These are phyloP conservation scores for Trapa incisa DNA, from an alignment of 345 rosid species.

Conservation along the genomic window DNA sequence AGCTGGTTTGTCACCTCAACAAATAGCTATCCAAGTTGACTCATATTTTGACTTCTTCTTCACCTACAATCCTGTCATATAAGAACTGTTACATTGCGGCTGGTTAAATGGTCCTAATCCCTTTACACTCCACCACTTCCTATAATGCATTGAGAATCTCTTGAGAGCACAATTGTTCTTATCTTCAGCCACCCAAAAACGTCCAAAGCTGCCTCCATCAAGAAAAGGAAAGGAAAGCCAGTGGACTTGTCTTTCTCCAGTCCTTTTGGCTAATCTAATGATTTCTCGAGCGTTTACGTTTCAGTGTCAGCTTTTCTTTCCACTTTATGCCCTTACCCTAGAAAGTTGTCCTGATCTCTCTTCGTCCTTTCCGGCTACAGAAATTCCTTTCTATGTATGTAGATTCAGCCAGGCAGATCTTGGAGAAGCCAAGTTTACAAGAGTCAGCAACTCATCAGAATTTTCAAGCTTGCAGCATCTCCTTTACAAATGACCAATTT, in stretches of 20 bases:
- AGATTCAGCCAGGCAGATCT: not conserved
- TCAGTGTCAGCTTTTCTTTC: not conserved
- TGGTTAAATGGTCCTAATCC: constrained; percentile 15
- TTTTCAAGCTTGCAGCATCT: not conserved
- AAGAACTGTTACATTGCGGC: not conserved
- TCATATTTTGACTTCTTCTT: not conserved
- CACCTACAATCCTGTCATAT: not conserved
- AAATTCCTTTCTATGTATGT: not conserved
- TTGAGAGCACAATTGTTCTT: constrained; percentile 12
- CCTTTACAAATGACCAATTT: not conserved
- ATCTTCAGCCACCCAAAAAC: constrained; percentile 19
- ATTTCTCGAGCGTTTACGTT: not conserved
- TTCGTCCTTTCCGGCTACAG: not conserved
- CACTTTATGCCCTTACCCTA: not conserved
- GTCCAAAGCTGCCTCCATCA: constrained; percentile 21
- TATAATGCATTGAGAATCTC: constrained; percentile 20
- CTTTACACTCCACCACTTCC: constrained; percentile 13
- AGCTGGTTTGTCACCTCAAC: too few relatives aligned
- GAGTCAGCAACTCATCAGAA: not conserved
- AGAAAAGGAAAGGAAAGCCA: constrained; percentile 10
- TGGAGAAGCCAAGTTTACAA: not conserved
- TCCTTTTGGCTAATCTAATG: not conserved
- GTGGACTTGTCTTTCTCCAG: not conserved
- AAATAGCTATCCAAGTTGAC: too few relatives aligned
- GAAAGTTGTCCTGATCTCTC: not conserved